These are phyloP conservation scores for Stemphylium lycopersici DNA, from an alignment of 2,329 filamentous ascomycete genomes.

Conservation along the genomic window DNA sequence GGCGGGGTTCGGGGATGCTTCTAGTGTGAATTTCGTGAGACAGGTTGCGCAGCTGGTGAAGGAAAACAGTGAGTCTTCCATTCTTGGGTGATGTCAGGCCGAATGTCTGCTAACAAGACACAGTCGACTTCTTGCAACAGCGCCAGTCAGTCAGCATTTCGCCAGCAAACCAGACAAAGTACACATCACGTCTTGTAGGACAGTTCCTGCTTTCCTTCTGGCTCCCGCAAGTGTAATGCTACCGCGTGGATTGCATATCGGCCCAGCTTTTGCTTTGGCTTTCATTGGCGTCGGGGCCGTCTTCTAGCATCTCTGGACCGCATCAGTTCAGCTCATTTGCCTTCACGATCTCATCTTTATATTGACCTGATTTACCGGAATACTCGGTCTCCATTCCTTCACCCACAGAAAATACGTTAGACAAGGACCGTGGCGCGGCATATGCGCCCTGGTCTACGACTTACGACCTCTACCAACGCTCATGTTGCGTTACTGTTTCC, in stretches of 20 bases:
- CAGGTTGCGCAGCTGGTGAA: slow-evolving; percentile 48
- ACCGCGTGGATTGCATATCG: background rate
- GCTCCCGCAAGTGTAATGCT: slow-evolving; percentile 27
- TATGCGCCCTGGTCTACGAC: background rate
- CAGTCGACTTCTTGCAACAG: slow-evolving; percentile 49
- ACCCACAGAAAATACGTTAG: slow-evolving; percentile 7
- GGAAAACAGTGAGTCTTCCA: slow-evolving; percentile 50
- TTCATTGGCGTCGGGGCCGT: background rate
- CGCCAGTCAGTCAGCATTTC: slow-evolving; percentile 49
- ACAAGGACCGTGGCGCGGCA: background rate
- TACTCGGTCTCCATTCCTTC: background rate
- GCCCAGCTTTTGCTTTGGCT: background rate
- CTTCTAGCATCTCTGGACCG: background rate
- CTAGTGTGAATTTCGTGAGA: slow-evolving; percentile 45
- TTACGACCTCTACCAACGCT: background rate
- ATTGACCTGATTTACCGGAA: background rate
- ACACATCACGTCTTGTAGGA: slow-evolving; percentile 52
- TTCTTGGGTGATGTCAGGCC: background rate
- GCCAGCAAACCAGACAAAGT: slow-evolving; percentile 46
- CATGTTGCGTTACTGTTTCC: background rate
- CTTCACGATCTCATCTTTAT: background rate
- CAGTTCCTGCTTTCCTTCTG: slow-evolving; percentile 51
- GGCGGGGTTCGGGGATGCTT: slow-evolving; percentile 42
- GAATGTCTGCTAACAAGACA: slow-evolving; percentile 2
- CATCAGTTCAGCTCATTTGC: background rate